Conservation (phyloP, 306 rosid species). For the Medicago truncatula region DNA sequence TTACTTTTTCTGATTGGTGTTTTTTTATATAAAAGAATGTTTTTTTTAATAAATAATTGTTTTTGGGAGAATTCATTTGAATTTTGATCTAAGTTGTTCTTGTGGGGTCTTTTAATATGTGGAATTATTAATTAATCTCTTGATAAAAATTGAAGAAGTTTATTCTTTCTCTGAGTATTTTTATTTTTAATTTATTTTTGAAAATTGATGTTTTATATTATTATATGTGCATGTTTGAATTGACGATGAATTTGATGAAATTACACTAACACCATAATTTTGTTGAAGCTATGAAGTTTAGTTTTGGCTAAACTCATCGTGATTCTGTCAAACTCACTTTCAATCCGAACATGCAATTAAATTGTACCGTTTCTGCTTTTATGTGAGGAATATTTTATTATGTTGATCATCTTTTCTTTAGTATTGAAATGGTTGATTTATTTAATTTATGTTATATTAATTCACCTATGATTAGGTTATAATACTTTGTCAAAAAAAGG, state of each 20-base stretch:
- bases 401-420: constrained; percentile 21
- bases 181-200: not conserved
- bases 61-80: constrained; percentile 38
- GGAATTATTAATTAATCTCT: constrained; percentile 26
- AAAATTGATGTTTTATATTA: not conserved
- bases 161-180: not conserved
- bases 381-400: not conserved
- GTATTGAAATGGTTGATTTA: constrained; percentile 13
- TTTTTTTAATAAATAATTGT: constrained; percentile 23
- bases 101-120: constrained; percentile 44
- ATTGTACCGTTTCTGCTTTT: not conserved
- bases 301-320: not conserved
- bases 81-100: constrained; percentile 27
- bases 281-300: not conserved
- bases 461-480: not conserved
- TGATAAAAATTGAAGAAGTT: constrained; percentile 9
- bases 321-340: not conserved
- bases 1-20: constrained; percentile 14
- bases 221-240: not conserved
- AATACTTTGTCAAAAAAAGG: not conserved
- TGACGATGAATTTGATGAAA: not conserved
- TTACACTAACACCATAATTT: not conserved
- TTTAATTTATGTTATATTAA: constrained; percentile 3
- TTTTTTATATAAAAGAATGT: not conserved
- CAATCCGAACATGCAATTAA: not conserved